Percentiles rank a stretch among this genome's conserved stretches.
phyloP scores from a whole-genome alignment of 306 rosid species.

The Phaseolus lunatus region DNA sequence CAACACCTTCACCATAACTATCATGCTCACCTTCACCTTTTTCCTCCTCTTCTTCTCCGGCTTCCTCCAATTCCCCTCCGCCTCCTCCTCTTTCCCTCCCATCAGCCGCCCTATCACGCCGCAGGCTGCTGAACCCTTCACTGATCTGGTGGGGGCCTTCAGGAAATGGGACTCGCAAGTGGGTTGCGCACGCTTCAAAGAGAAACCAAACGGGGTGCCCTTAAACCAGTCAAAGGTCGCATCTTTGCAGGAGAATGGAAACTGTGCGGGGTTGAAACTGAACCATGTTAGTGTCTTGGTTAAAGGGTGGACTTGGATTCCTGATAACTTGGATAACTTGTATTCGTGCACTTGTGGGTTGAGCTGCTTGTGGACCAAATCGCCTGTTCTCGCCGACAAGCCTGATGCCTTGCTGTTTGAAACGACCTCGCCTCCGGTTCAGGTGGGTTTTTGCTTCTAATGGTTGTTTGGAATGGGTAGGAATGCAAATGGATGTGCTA shows the following conservation, averaged over 20 bases:
- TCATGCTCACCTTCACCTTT: slow-evolving; percentile 62
- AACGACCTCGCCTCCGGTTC: slow-evolving; percentile 74
- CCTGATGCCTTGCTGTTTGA: slow-evolving; percentile 92
- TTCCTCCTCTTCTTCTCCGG: slow-evolving; percentile 73
- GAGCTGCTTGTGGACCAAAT: slow-evolving; percentile 97
- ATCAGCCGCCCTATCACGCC: slow-evolving; percentile 30
- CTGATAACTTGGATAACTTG: slow-evolving; percentile 88
- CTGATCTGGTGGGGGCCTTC: slow-evolving; percentile 69
- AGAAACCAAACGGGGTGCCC: slow-evolving; percentile 46
- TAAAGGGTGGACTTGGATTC: slow-evolving; percentile 97
- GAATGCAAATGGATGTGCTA: slow-evolving; percentile 6
- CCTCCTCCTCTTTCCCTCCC: slow-evolving; percentile 47
- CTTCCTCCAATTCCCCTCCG: slow-evolving; percentile 69
- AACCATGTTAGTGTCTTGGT: slow-evolving; percentile 77
- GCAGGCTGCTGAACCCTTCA: slow-evolving; percentile 54
- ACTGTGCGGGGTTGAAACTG: slow-evolving; percentile 54
- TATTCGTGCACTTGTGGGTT: slow-evolving; percentile 85
- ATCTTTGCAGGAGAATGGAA: slow-evolving; percentile 60
- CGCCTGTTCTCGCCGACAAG: slow-evolving; percentile 86
- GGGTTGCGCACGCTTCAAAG: slow-evolving; percentile 68
- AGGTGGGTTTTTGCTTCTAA: slow-evolving; percentile 52
- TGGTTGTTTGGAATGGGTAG: slow-evolving; percentile 22
- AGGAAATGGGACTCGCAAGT: slow-evolving; percentile 80
- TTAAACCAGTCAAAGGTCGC: slow-evolving; percentile 50
- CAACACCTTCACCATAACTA: slow-evolving; percentile 56